These are phyloP conservation scores for Gossypium schwendimanii DNA, from an alignment of 441 rosid species.

Conservation along the genomic window DNA sequence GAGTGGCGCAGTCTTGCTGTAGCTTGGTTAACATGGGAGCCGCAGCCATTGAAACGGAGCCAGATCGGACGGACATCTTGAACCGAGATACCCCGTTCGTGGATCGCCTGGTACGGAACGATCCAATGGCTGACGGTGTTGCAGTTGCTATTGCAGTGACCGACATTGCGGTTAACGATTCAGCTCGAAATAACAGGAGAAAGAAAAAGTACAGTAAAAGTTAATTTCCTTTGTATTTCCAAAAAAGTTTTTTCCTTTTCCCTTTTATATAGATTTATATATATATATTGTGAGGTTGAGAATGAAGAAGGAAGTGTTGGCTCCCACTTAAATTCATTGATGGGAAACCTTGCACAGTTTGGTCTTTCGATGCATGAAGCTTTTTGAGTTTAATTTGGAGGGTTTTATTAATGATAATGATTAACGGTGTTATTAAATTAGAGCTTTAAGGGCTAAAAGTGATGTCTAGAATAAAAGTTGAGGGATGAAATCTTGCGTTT, in stretches of 20 bases:
- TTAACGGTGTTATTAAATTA: too few species aligned
- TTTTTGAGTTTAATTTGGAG: conserved; percentile 1
- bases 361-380: background rate
- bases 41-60: conserved; percentile 28
- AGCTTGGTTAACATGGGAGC: conserved; percentile 56
- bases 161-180: conserved; percentile 29
- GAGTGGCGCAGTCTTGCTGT: conserved; percentile 57
- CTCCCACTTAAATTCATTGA: background rate
- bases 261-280: background rate
- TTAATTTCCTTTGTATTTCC: background rate
- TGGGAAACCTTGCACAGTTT: conserved; percentile 6
- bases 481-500: too few species aligned
- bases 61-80: conserved; percentile 46
- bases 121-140: conserved; percentile 29
- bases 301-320: background rate
- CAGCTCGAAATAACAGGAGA: conserved; percentile 13
- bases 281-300: conserved; percentile 19
- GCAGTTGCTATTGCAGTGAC: conserved; percentile 20
- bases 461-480: too few species aligned
- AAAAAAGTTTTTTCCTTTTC: background rate
- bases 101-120: conserved; percentile 25
- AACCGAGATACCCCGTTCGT: conserved; percentile 11
- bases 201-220: background rate
- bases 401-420: too few species aligned
- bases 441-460: too few species aligned